Conservation (phyloP, 1,284 basidiomycete species). For the Chiua sp. region DNA sequence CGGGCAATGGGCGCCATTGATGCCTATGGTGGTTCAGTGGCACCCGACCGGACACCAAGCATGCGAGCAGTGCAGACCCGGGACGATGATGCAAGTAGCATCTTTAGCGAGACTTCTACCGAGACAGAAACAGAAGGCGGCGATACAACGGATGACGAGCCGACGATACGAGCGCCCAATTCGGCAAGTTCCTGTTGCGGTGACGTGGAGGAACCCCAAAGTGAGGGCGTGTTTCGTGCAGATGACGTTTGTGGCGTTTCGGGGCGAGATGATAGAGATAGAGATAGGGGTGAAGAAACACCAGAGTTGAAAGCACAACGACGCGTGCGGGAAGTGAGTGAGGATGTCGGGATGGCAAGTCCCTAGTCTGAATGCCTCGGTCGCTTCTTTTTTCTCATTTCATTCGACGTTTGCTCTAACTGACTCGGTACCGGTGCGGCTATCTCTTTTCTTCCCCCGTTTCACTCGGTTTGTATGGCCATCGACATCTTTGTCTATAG, state of each 20-base stretch:
- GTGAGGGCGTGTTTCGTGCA: conserved; percentile 34
- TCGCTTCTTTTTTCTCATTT: neutral
- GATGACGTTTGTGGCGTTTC: conserved; percentile 14
- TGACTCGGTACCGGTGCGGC: conserved; percentile 1
- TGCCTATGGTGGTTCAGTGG: conserved; percentile 48
- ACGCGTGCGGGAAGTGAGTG: conserved; percentile 31
- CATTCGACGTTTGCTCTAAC: neutral
- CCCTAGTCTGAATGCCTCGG: conserved; percentile 20
- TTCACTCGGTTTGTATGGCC: conserved; percentile 23
- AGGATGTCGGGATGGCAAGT: conserved; percentile 38
- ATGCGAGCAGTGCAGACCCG: conserved; percentile 35
- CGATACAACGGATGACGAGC: conserved; percentile 75
- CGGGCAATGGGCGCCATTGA: conserved; percentile 62
- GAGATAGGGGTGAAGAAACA: conserved; percentile 37
- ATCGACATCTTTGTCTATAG: conserved; percentile 22
- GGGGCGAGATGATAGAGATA: conserved; percentile 31
- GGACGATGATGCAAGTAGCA: conserved; percentile 39
- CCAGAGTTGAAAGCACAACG: conserved; percentile 37
- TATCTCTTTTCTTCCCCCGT: neutral
- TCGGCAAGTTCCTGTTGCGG: conserved; percentile 39
- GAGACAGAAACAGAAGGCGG: conserved; percentile 49
- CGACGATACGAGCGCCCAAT: conserved; percentile 64
- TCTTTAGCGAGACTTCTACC: conserved; percentile 42
- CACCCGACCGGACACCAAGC: conserved; percentile 33
- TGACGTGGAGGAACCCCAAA: conserved; percentile 27